Evolutionary conservation across 306 rosid genomes (phyloP).

Genomic region (Hylodesmum podocarpum): DNA sequence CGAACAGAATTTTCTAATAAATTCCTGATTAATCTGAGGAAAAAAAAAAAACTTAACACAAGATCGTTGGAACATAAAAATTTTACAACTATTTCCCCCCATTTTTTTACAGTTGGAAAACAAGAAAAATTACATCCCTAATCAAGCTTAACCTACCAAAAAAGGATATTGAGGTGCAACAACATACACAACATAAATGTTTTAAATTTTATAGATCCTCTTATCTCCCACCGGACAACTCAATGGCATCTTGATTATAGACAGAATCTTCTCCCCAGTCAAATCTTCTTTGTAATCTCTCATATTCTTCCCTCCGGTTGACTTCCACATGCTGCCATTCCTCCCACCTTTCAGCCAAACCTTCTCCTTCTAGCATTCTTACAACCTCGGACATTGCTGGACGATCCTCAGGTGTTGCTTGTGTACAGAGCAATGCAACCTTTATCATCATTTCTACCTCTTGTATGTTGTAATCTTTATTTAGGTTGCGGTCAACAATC

Average conservation of each 20-base stretch:
- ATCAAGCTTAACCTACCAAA: conserved; percentile 41
- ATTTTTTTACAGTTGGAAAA: conserved; percentile 31
- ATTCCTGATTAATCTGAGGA: background rate
- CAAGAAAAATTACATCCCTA: conserved; percentile 9
- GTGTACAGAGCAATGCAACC: conserved; percentile 95
- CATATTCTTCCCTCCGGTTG: conserved; percentile 82
- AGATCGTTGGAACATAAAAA: conserved; percentile 16
- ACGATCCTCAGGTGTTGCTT: conserved; percentile 92
- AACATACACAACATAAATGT: conserved; percentile 2
- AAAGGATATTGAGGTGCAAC: conserved; percentile 22
- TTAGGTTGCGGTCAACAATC: conserved; percentile 80
- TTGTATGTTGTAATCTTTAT: conserved; percentile 53
- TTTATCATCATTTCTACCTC: conserved; percentile 96
- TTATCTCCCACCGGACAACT: conserved; percentile 93
- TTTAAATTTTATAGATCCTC: conserved; percentile 17
- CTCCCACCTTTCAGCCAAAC: conserved; percentile 99
- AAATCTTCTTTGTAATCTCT: conserved; percentile 89
- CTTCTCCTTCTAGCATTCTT: conserved; percentile 98
- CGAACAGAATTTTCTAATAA: conserved; percentile 12
- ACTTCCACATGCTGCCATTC: conserved; percentile 97
- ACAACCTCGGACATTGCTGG: conserved; percentile 97
- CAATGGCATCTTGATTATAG: conserved; percentile 87
- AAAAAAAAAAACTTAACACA: background rate
- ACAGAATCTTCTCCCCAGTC: conserved; percentile 98
- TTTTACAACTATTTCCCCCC: background rate